phyloP scores from a whole-genome alignment of 495 filamentous ascomycete genomes.

The Hypoxylon crocopeplum region DNA sequence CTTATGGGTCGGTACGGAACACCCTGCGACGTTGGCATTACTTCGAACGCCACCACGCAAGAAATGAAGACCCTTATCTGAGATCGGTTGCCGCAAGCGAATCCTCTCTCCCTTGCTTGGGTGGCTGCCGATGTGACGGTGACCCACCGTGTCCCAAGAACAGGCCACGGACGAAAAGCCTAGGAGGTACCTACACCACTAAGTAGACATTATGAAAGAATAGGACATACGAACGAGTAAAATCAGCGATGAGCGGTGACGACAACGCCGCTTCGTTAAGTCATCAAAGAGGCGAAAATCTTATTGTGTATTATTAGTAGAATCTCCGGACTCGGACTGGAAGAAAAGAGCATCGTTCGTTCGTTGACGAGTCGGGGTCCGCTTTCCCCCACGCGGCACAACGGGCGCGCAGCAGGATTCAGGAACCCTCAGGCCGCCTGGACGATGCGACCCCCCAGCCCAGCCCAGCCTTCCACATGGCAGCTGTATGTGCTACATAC shows the following conservation, averaged over 20 bases:
- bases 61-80: constrained; percentile 26
- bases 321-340: too few relatives aligned
- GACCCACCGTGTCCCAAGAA: constrained; percentile 32
- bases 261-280: too few relatives aligned
- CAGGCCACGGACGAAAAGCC: neutral
- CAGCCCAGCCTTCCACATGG: constrained; percentile 18
- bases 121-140: constrained; percentile 29
- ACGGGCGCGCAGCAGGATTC: too few relatives aligned
- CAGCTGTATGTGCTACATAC: constrained; percentile 30
- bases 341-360: too few relatives aligned
- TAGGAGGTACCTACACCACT: too few relatives aligned
- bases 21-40: neutral
- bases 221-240: too few relatives aligned
- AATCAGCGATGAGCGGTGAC: neutral
- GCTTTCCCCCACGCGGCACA: too few relatives aligned
- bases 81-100: constrained; percentile 24
- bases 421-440: too few relatives aligned
- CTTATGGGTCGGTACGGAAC: too few relatives aligned
- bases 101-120: constrained; percentile 25
- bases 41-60: constrained; percentile 29
- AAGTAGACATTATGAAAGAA: too few relatives aligned
- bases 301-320: too few relatives aligned
- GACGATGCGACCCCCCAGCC: constrained; percentile 4
- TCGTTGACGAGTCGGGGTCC: too few relatives aligned
- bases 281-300: neutral